phyloP scores from a whole-genome alignment of 2,329 filamentous ascomycete genomes.

The Scleromitrula shiraiana region DNA sequence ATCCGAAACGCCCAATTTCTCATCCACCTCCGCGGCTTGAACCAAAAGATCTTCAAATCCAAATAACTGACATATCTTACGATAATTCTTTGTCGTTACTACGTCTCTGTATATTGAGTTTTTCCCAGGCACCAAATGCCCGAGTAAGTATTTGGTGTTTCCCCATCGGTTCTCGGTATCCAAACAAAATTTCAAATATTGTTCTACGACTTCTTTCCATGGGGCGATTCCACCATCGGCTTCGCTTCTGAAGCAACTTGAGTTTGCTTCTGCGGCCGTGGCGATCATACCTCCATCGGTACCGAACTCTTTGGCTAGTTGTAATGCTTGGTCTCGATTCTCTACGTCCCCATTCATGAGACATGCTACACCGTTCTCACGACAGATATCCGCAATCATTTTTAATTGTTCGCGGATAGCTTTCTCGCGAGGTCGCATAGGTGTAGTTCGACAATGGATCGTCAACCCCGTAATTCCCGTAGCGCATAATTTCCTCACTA shows the following conservation, averaged over 20 bases:
- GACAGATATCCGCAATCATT: constrained; percentile 77
- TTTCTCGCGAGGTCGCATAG: constrained; percentile 84
- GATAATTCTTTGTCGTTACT: constrained; percentile 62
- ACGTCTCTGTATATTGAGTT: constrained; percentile 53
- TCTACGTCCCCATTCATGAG: constrained; percentile 93
- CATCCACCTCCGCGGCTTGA: constrained; percentile 57
- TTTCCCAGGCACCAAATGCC: constrained; percentile 80
- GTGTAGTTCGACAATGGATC: constrained; percentile 90
- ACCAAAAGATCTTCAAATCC: constrained; percentile 55
- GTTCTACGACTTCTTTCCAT: constrained; percentile 71
- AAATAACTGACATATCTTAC: constrained; percentile 57
- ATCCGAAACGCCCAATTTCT: constrained; percentile 21
- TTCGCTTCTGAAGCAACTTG: constrained; percentile 70
- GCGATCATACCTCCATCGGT: constrained; percentile 97
- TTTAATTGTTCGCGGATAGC: constrained; percentile 79
- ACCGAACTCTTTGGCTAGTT: constrained; percentile 69
- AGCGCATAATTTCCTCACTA: constrained; percentile 70
- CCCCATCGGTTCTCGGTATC: constrained; percentile 78
- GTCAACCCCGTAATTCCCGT: constrained; percentile 92
- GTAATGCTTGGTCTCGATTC: constrained; percentile 61
- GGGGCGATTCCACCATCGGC: constrained; percentile 61
- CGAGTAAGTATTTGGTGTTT: constrained; percentile 88
- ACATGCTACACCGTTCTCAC: constrained; percentile 79
- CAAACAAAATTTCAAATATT: constrained; percentile 66
- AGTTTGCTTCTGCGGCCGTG: constrained; percentile 82